A percentile compares a stretch with the other conserved stretches of the same genome.
Evolutionary conservation across 192 early-diverging fungal species (phyloP).

Genomic region (Backusella parvicylindrica): DNA sequence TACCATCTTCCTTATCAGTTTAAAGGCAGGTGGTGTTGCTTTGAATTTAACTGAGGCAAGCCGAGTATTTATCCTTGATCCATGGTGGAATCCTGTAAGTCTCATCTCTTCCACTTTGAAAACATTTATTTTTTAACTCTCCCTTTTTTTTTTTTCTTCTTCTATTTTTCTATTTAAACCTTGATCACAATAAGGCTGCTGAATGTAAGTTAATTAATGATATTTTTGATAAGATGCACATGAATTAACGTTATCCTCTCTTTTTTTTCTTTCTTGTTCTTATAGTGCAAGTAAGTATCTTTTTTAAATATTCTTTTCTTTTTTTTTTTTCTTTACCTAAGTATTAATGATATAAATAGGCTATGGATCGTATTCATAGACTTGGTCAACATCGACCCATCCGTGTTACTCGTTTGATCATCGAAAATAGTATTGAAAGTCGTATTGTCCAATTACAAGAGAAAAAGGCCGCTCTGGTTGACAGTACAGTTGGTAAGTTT

Average conservation of each 20-base stretch:
- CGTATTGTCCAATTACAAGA: conserved; percentile 90
- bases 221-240: neutral
- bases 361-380: conserved; percentile 93
- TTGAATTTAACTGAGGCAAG: conserved; percentile 91
- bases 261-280: neutral
- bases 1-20: conserved; percentile 84
- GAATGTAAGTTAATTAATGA: conserved; percentile 23
- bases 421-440: conserved; percentile 91
- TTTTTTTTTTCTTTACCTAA: neutral
- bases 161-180: neutral
- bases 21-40: conserved; percentile 92
- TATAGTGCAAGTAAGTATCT: conserved; percentile 3
- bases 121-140: neutral
- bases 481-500: conserved; percentile 76
- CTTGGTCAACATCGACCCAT: conserved; percentile 91
- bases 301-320: neutral
- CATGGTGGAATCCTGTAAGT: conserved; percentile 62
- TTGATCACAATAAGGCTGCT: conserved; percentile 3
- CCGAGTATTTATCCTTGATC: conserved; percentile 69
- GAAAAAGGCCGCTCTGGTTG: conserved; percentile 89
- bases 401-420: conserved; percentile 82
- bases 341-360: conserved; percentile 46
- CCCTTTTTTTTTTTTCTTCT: neutral
- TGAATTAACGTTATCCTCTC: neutral
- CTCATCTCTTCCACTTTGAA: conserved; percentile 2